These are phyloP conservation scores for Dactylonectria estremocensis DNA, from an alignment of 2,329 filamentous ascomycete genomes.

Conservation along the genomic window DNA sequence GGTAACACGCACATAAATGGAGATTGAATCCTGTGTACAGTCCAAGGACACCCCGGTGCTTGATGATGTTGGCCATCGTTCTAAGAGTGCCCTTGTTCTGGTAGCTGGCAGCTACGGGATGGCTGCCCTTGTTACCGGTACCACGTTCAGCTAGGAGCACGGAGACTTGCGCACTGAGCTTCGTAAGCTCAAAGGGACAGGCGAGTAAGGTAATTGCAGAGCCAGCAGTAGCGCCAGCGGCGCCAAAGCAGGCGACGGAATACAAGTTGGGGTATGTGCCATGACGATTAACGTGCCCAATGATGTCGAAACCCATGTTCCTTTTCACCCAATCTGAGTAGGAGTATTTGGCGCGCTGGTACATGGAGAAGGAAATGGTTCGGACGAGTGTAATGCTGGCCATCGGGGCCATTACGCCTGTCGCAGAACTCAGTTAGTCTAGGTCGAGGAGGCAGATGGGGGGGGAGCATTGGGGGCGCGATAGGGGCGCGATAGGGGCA, in stretches of 20 bases:
- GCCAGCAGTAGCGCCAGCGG: conserved; percentile 84
- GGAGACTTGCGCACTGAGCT: conserved; percentile 88
- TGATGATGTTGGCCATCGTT: conserved; percentile 83
- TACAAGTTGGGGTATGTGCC: conserved; percentile 81
- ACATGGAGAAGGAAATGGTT: conserved; percentile 85
- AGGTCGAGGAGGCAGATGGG: conserved; percentile 1
- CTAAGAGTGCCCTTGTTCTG: conserved; percentile 84
- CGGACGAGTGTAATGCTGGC: conserved; percentile 83
- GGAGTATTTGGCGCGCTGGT: conserved; percentile 82
- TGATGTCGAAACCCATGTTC: conserved; percentile 78
- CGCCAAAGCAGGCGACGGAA: conserved; percentile 82
- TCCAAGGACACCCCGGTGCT: conserved; percentile 79
- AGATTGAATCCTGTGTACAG: conserved; percentile 86
- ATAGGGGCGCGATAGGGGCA: background rate
- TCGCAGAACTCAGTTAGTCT: conserved; percentile 33
- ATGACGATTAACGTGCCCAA: conserved; percentile 78
- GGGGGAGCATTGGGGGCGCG: background rate
- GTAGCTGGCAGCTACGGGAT: conserved; percentile 77
- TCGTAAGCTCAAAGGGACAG: conserved; percentile 92
- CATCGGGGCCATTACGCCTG: conserved; percentile 85
- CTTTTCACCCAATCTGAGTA: conserved; percentile 80
- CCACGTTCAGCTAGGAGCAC: conserved; percentile 76
- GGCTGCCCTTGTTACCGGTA: conserved; percentile 61
- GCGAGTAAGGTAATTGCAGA: conserved; percentile 85
- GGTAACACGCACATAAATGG: conserved; percentile 77